phyloP scores from a whole-genome alignment of 768 basidiomycete species.

The Boletus sensibilis region DNA sequence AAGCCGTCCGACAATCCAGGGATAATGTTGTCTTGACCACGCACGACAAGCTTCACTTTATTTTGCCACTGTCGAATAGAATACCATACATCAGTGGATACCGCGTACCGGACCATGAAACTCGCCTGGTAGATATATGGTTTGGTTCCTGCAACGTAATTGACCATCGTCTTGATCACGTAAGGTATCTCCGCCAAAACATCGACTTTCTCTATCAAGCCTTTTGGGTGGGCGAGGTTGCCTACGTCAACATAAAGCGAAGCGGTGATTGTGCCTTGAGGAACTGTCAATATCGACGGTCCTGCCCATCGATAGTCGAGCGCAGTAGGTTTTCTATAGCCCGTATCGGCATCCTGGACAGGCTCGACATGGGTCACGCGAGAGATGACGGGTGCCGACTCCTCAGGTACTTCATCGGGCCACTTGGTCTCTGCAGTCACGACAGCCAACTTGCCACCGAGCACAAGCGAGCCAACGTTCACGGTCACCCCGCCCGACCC shows the following conservation, averaged over 20 bases:
- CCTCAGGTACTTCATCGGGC: slow-evolving; percentile 57
- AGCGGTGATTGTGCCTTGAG: slow-evolving; percentile 55
- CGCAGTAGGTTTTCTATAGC: slow-evolving; percentile 70
- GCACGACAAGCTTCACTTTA: no score
- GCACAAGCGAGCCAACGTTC: slow-evolving; percentile 82
- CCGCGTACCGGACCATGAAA: background rate
- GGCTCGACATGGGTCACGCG: slow-evolving; percentile 63
- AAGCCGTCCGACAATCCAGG: no score
- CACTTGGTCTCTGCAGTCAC: slow-evolving; percentile 81
- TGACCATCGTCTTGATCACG: slow-evolving; percentile 88
- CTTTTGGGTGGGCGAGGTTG: slow-evolving; percentile 54
- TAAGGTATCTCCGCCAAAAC: slow-evolving; percentile 93
- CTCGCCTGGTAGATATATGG: slow-evolving; percentile 92
- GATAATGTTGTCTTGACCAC: no score
- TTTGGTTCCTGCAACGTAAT: slow-evolving; percentile 90
- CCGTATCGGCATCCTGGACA: slow-evolving; percentile 72
- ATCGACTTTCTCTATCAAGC: slow-evolving; percentile 90
- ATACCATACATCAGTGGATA: background rate
- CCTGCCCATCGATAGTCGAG: slow-evolving; percentile 80
- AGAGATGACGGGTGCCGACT: slow-evolving; percentile 55
- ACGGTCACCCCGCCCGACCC: slow-evolving; percentile 83
- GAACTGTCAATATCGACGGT: slow-evolving; percentile 54
- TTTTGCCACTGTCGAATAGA: no score
- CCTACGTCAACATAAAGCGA: slow-evolving; percentile 60
- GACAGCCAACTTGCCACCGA: slow-evolving; percentile 70